Evolutionary conservation across 106 monocot species (phyloP), one percentile per base, ranked within the genome.

Genomic region (Posidonia australis): DNA sequence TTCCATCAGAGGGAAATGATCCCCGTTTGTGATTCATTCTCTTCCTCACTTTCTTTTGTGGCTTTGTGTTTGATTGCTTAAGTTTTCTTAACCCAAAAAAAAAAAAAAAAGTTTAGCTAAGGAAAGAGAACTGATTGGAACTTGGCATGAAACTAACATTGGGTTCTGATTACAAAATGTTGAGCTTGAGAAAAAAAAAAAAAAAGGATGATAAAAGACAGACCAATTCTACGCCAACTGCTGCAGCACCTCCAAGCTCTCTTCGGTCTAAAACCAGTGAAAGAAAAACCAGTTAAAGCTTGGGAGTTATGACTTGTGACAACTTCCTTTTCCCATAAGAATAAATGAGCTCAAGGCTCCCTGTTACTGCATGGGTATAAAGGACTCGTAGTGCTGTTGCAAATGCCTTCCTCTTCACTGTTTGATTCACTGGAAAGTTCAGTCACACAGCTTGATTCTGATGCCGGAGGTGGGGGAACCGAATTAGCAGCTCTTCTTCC

Each of bases 361-460:
- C 25, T 12, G 10, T 10, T 31, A 60, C 59, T 17, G 22, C n/a
- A 32, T 60, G 59, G 25, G 24, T 22, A n/a, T 2, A 55, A 17
- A 14, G 25, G 12, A 19, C 48, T 31, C 16, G 10, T 19, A 25
- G 47, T 46, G 43, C 66, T 48, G 30, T 28, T 63, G 64, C 58
- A 49, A 20, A 44, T 61, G 0, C 49, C 47, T 47, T 77, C 74
- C 51, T 82, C 81, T 57, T 73, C 77, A 63, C 46, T 48, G 53
- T 27, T 63, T 5, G 44, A 52, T 60, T 64, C 79, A 51, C 71
- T 70, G 9, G 58, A 59, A 12, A 20, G 27, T 18, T 70, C 70
- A 13, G 85, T 85, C 24, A 85, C 68, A 14, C 85, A 85, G 66
- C 85, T 85, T 17, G 78, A 75, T 16, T 64, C 76, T 1, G 76